Conservation (phyloP, 176 grass and related monocot genomes). For the Cenchrus purpureus region DNA sequence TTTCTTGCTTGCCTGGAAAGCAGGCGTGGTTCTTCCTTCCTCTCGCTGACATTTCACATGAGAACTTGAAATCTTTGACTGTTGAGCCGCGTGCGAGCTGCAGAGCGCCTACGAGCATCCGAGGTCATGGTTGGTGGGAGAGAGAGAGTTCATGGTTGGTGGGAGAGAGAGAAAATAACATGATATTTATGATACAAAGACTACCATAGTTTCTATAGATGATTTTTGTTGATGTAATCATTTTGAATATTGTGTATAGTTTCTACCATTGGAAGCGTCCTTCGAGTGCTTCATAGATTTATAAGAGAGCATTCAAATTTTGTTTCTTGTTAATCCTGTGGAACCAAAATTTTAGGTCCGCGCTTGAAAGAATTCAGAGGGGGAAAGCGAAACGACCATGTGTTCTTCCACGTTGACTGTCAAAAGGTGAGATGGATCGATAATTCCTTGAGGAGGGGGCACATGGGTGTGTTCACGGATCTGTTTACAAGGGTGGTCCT, state of each 20-base stretch:
- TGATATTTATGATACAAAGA: too few species aligned
- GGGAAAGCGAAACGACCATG: not conserved
- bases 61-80: not conserved
- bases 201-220: too few species aligned
- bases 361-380: not conserved
- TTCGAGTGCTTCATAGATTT: too few species aligned
- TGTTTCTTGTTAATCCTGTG: too few species aligned
- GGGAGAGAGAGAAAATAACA: too few species aligned
- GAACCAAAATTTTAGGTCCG: too few species aligned
- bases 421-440: not conserved
- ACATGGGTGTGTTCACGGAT: slow-evolving; percentile 34
- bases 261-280: too few species aligned
- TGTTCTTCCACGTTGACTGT: not conserved
- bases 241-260: too few species aligned
- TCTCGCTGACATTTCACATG: slow-evolving; percentile 3
- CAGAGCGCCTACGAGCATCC: slow-evolving; percentile 36
- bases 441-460: slow-evolving; percentile 12
- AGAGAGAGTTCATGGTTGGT: too few species aligned
- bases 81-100: not conserved
- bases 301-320: too few species aligned
- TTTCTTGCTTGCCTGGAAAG: too few species aligned
- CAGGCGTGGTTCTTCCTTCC: not conserved
- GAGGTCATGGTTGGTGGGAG: not conserved
- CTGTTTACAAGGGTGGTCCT: slow-evolving; percentile 31
- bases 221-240: too few species aligned